phyloP scores from a whole-genome alignment of 768 basidiomycete species.

The Antrodiella citrinella region DNA sequence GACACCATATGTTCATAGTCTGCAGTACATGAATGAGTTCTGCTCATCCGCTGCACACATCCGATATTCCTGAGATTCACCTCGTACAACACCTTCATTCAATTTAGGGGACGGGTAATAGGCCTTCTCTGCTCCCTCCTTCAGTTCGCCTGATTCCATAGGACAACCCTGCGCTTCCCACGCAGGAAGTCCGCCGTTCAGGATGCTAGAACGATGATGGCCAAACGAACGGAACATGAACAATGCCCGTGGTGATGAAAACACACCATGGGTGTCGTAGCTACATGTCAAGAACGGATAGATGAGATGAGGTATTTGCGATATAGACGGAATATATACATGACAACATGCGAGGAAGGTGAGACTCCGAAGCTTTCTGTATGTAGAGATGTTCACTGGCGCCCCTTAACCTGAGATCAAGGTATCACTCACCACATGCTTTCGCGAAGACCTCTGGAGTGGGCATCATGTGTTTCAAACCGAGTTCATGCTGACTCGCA shows the following conservation, averaged over 20 bases:
- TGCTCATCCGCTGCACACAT: neutral
- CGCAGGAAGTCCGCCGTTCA: conserved; percentile 87
- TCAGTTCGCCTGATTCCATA: conserved; percentile 32
- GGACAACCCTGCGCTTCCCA: conserved; percentile 65
- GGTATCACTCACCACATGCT: conserved; percentile 58
- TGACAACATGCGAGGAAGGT: conserved; percentile 68
- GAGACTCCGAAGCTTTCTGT: conserved; percentile 66
- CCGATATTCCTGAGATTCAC: conserved; percentile 32
- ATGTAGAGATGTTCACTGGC: neutral
- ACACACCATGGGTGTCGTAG: conserved; percentile 87
- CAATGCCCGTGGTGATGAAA: conserved; percentile 86
- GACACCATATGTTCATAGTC: conserved; percentile 75
- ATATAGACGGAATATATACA: too few relatives aligned
- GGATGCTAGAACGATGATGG: conserved; percentile 75
- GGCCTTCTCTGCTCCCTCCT: conserved; percentile 18
- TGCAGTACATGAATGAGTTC: conserved; percentile 20
- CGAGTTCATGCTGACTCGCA: conserved; percentile 63
- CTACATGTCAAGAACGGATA: conserved; percentile 26
- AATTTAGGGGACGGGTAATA: conserved; percentile 49
- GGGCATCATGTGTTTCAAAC: conserved; percentile 95
- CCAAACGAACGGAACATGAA: conserved; percentile 95
- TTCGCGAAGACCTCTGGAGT: conserved; percentile 57
- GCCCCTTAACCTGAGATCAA: too few relatives aligned
- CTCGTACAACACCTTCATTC: conserved; percentile 41
- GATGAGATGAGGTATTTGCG: conserved; percentile 1